Base-by-base conservation (phyloP, 208 protist species). In the Phytomonas serpens region DNA sequence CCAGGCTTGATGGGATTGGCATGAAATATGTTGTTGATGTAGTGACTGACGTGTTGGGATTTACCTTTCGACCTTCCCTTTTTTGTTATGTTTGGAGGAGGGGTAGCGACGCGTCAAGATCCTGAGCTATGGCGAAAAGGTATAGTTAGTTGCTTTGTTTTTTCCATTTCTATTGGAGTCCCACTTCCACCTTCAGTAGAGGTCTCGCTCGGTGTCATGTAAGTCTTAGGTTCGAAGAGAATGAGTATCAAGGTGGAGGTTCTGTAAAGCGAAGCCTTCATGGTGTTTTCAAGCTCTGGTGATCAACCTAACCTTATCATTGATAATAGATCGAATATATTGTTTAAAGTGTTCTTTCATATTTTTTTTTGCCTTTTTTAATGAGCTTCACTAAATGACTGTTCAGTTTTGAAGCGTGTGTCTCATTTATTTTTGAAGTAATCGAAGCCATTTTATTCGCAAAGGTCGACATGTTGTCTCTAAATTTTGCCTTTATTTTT, bases 401-500 rank as follows among this genome's bases (percentile, higher is more conserved):
- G 51, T 70, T 66, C 64, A 27, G 14, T 69, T 69, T 64, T 63
- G n/a, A 61, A 16, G n/a, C 42, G 27, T 70, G 31, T 63, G 5
- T 42, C 51, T 63, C 67, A 70, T 7, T 2, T 65, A 19, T 1
- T 27, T 57, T 23, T 61, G 23, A n/a, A 36, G 27, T 10, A 57
- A 31, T 31, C 31, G 36, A 30, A 51, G 31, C 52, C 37, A 31
- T 71, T 70, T 63, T 11, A 10, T 71, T 33, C 36, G 16, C 11
- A 30, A 30, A 11, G 23, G 19, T 34, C 36, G 13, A 14, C 14
- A 70, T 62, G 2, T 14, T 51, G 5, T 76, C 70, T 72, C 64
- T 75, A 47, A 27, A 5, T 32, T 64, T 78, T 72, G 23, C 67
- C 65, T 62, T 74, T 30, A 33, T 47, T 42, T 63, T 61, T 57